Evolutionary conservation across 2,329 filamentous ascomycete genomes (phyloP), one percentile per base, ranked within the genome.

Genomic region (Sodiomyces alkalinus): DNA sequence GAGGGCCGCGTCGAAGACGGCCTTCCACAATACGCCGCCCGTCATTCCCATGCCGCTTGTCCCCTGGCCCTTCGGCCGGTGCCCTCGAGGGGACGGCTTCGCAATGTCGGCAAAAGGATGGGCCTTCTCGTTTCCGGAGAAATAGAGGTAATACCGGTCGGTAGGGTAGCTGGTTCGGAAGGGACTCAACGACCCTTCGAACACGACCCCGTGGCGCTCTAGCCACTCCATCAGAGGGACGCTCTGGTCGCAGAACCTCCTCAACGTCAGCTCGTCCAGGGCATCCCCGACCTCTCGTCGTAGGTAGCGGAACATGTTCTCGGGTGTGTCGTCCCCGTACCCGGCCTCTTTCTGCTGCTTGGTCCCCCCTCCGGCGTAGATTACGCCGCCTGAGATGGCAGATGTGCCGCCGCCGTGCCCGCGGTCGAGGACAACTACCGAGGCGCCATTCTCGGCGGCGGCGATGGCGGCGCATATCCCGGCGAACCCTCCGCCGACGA

Each of bases 361-460:
- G 12, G 36, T 38, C 7, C 36, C 36, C 12, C 36, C 36, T 18
- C 36, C 36, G 11, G 35, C 35, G 19, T 38, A 38, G 16, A 36
- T 25, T 12, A 38, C 30, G 22, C 35, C 35, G 14, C 33, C 35
- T 1, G 36, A 38, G 14, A 38, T 28, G 17, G 34, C 34, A 1
- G 32, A 29, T 7, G 27, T 21, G 20, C 27, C 27, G 19, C 27
- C 27, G 11, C 27, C 27, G 14, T 29, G 26, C 12, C 23, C 30
- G 17, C 26, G 19, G 17, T 35, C 35, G 22, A 37, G 30, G 2
- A 37, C 13, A 16, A 36, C 9, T n/a, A 35, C 33, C 3, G 28
- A 21, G 7, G 27, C 27, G 13, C 35, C 30, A 6, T 24, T 25
- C 27, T 37, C 35, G 16, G 33, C 31, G 21, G 33, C 33, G 3